Percentiles rank a stretch among this genome's conserved stretches.
Conservation (phyloP, 768 basidiomycete species). For the Macrolepiota dolichaula region DNA sequence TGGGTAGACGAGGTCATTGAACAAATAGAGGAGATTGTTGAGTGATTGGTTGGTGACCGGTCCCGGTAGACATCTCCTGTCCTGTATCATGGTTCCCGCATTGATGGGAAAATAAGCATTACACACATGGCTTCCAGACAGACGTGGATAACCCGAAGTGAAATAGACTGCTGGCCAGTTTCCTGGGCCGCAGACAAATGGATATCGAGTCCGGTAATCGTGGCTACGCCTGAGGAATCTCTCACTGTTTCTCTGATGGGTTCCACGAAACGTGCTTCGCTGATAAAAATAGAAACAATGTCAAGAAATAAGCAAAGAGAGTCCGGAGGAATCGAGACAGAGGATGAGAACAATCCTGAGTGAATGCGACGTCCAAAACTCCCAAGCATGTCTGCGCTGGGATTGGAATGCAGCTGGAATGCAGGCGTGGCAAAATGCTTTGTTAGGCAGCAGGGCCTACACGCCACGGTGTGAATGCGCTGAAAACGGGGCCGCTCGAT, state of each 20-base stretch:
- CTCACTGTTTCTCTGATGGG: conserved; percentile 8
- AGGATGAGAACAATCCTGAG: conserved; percentile 3
- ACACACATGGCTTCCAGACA: conserved; percentile 13
- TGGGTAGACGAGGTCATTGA: conserved; percentile 94
- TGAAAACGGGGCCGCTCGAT: conserved; percentile 1
- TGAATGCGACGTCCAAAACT: neutral
- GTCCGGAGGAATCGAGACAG: conserved; percentile 2
- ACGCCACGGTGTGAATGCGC: conserved; percentile 18
- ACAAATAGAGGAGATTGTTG: conserved; percentile 80
- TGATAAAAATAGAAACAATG: conserved; percentile 6
- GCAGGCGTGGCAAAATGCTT: conserved; percentile 15
- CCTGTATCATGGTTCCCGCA: conserved; percentile 7
- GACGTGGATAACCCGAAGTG: conserved; percentile 18
- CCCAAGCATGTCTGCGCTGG: conserved; percentile 7
- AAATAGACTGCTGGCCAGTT: conserved; percentile 14
- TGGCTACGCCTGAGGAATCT: conserved; percentile 10
- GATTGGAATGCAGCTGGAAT: conserved; percentile 9
- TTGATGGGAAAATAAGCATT: conserved; percentile 12
- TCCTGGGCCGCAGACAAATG: conserved; percentile 10
- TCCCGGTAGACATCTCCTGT: conserved; percentile 8
- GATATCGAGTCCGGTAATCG: conserved; percentile 11
- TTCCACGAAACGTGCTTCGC: conserved; percentile 8
- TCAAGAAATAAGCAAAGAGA: conserved; percentile 1
- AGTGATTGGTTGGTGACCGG: conserved; percentile 25
- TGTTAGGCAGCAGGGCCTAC: conserved; percentile 13